Conservation (phyloP, 805 yeast species). For the Wickerhamiella domercqiae region DNA sequence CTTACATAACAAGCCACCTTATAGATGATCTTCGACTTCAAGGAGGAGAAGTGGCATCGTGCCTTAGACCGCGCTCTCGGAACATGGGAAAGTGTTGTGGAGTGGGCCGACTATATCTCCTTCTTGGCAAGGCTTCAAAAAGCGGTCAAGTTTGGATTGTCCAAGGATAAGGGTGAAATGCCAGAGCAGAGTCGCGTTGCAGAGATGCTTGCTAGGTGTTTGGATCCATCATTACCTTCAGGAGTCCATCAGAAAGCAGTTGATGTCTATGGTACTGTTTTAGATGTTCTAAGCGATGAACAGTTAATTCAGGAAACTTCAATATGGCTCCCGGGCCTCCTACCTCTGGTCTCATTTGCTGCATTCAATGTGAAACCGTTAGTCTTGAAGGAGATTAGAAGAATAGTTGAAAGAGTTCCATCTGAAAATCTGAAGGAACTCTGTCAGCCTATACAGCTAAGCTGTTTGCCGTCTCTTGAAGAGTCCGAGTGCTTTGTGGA, state of each 20-base stretch:
- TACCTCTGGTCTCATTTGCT: slow-evolving; percentile 78
- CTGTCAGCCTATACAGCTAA: slow-evolving; percentile 53
- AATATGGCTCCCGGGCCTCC: slow-evolving; percentile 84
- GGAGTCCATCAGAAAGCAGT: slow-evolving; percentile 90
- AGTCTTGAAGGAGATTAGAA: slow-evolving; percentile 46
- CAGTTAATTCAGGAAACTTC: slow-evolving; percentile 40
- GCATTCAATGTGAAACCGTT: slow-evolving; percentile 78
- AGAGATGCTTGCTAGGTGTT: slow-evolving; percentile 57
- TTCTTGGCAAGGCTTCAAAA: slow-evolving; percentile 67
- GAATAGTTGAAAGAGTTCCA: slow-evolving; percentile 38
- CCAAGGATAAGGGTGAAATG: slow-evolving; percentile 26
- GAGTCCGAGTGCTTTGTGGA: slow-evolving; percentile 76
- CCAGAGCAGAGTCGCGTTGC: slow-evolving; percentile 59
- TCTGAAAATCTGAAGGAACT: slow-evolving; percentile 31
- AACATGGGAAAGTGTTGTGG: slow-evolving; percentile 67
- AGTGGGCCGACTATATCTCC: slow-evolving; percentile 97
- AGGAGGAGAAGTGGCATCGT: slow-evolving; percentile 15
- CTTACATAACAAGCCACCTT: too few species aligned
- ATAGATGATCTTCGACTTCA: background rate
- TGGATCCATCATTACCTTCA: slow-evolving; percentile 71
- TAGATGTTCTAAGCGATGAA: slow-evolving; percentile 44
- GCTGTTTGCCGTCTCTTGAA: slow-evolving; percentile 76
- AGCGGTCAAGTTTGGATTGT: slow-evolving; percentile 33
- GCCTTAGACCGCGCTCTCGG: slow-evolving; percentile 58
- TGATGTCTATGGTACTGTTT: slow-evolving; percentile 57